Percentiles rank a stretch among this genome's conserved stretches.
Conservation (phyloP, 352 stramenopile genomes). For the Phytopythium kandeliae region DNA sequence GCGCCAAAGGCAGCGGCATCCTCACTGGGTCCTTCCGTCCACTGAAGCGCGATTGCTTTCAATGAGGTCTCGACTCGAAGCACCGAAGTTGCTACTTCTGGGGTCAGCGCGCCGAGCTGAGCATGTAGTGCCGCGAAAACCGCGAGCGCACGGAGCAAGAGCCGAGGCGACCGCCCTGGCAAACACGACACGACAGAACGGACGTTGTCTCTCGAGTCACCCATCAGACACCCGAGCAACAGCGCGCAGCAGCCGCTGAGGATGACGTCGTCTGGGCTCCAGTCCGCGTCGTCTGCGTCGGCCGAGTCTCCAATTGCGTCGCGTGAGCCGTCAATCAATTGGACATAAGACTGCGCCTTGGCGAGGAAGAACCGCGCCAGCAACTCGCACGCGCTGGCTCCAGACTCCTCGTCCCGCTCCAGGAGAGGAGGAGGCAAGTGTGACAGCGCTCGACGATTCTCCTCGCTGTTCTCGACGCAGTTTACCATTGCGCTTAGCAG, state of each 20-base stretch:
- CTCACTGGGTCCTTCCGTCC: background rate
- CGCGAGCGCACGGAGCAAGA: constrained; percentile 47
- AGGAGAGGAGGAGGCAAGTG: constrained; percentile 5
- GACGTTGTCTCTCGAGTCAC: constrained; percentile 29
- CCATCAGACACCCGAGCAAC: constrained; percentile 71
- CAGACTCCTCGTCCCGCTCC: background rate
- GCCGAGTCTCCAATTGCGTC: background rate
- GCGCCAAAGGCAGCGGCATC: background rate
- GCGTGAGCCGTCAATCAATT: constrained; percentile 24
- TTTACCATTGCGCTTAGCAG: constrained; percentile 70
- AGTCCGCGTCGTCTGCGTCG: constrained; percentile 13
- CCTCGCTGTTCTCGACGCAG: constrained; percentile 48
- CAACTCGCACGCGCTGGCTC: constrained; percentile 21
- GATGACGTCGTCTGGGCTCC: constrained; percentile 70
- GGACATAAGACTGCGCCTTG: constrained; percentile 47
- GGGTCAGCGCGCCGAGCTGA: constrained; percentile 66
- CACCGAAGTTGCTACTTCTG: constrained; percentile 57
- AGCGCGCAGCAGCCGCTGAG: constrained; percentile 62
- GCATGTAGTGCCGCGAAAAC: constrained; percentile 73
- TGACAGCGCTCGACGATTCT: constrained; percentile 43
- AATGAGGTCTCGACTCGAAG: constrained; percentile 64
- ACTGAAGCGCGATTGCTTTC: constrained; percentile 20
- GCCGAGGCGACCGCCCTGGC: constrained; percentile 32
- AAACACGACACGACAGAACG: constrained; percentile 28
- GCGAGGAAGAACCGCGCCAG: constrained; percentile 47